phyloP scores from a whole-genome alignment of 2,329 filamentous ascomycete species.

The Xylaria sp. region DNA sequence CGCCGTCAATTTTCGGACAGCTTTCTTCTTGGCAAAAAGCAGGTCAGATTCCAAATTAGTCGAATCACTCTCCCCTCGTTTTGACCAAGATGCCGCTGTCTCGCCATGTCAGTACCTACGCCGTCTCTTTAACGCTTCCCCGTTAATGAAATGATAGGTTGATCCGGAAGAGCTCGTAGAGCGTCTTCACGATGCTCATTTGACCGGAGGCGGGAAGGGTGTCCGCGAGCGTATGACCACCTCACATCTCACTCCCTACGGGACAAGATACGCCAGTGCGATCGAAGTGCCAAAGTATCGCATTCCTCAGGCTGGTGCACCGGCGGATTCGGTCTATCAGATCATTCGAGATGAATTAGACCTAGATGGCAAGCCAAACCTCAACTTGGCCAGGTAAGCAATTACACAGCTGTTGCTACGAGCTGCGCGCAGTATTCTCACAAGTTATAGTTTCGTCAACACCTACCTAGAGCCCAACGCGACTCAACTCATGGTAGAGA shows the following conservation, averaged over 20 bases:
- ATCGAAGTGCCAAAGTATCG: constrained; percentile 69
- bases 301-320: constrained; percentile 67
- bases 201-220: constrained; percentile 51
- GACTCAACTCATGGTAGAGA: constrained; percentile 72
- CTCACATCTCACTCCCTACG: constrained; percentile 68
- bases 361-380: constrained; percentile 72
- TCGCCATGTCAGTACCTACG: constrained; percentile 27
- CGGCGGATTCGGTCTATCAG: constrained; percentile 72
- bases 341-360: constrained; percentile 72
- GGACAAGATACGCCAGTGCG: constrained; percentile 65
- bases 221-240: constrained; percentile 56
- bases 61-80: neutral
- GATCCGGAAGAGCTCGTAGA: constrained; percentile 67
- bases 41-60: neutral
- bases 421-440: too few relatives aligned
- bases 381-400: constrained; percentile 72
- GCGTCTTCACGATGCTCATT: constrained; percentile 59
- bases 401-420: too few relatives aligned
- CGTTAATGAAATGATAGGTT: constrained; percentile 53
- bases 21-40: neutral
- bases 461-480: constrained; percentile 78
- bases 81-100: constrained; percentile 29
- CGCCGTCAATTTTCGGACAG: too few relatives aligned
- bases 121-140: neutral
- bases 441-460: too few relatives aligned